phyloP scores from a whole-genome alignment of 2,329 filamentous ascomycete species.

The Cryoendolithus antarcticus region DNA sequence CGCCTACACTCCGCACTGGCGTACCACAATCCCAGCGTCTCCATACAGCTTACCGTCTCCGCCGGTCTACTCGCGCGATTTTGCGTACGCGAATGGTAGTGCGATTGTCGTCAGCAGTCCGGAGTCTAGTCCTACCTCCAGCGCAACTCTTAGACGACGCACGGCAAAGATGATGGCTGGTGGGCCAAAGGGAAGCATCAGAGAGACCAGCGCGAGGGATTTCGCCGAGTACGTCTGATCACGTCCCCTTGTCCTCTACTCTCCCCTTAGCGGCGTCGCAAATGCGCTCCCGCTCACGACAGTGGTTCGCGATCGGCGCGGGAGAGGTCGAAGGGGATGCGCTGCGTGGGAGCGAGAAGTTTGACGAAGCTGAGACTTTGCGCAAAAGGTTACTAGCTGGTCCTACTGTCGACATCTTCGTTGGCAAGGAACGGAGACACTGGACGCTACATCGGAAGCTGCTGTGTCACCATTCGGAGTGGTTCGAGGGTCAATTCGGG shows the following conservation, averaged over 20 bases:
- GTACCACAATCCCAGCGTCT: neutral
- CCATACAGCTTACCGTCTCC: slow-evolving; percentile 6
- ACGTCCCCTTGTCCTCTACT: slow-evolving; percentile 1
- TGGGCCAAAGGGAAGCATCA: slow-evolving; percentile 30
- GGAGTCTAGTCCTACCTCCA: neutral
- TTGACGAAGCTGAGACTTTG: slow-evolving; percentile 29
- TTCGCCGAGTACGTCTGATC: slow-evolving; percentile 41
- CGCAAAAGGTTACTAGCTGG: slow-evolving; percentile 42
- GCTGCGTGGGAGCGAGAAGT: slow-evolving; percentile 5
- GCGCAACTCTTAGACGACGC: slow-evolving; percentile 13
- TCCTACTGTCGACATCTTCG: slow-evolving; percentile 39
- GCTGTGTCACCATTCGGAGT: slow-evolving; percentile 40
- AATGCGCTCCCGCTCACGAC: slow-evolving; percentile 7
- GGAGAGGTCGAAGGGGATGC: slow-evolving; percentile 6
- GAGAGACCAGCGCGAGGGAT: slow-evolving; percentile 33
- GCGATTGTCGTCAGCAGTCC: neutral
- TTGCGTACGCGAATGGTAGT: slow-evolving; percentile 35
- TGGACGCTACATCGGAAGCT: slow-evolving; percentile 43
- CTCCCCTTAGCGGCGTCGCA: neutral
- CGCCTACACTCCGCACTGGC: neutral
- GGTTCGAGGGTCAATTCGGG: slow-evolving; percentile 27
- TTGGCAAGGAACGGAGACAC: slow-evolving; percentile 34
- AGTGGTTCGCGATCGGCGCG: slow-evolving; percentile 9
- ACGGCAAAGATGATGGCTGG: slow-evolving; percentile 27
- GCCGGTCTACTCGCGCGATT: slow-evolving; percentile 26